phyloP scores from a whole-genome alignment of 1,284 basidiomycete species.

The Takashimella koratensis region DNA sequence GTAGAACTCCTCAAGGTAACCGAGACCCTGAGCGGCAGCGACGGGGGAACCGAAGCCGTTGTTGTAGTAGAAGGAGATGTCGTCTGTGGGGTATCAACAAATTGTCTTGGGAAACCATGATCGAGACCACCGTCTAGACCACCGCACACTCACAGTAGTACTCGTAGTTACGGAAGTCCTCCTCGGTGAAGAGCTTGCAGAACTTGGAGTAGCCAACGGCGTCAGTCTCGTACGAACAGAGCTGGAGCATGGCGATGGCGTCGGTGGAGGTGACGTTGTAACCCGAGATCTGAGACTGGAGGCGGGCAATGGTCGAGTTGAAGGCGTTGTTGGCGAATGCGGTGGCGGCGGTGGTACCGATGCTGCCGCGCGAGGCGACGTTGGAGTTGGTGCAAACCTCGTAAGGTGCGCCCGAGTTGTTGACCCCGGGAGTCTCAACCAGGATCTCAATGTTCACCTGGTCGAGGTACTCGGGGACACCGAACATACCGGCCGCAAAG shows the following conservation, averaged over 20 bases:
- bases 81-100: not conserved
- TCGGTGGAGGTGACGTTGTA: conserved; percentile 30
- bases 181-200: conserved; percentile 80
- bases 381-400: conserved; percentile 65
- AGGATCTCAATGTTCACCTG: conserved; percentile 60
- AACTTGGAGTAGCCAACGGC: conserved; percentile 85
- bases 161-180: too few species aligned
- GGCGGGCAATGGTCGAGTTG: conserved; percentile 2
- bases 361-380: conserved; percentile 57
- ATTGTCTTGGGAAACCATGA: too few species aligned
- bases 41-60: conserved; percentile 1
- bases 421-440: conserved; percentile 53
- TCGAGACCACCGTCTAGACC: too few species aligned
- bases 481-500: conserved; percentile 84
- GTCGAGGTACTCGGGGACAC: conserved; percentile 72
- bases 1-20: conserved; percentile 77
- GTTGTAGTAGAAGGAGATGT: not conserved
- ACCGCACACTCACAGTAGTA: conserved; percentile 47
- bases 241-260: conserved; percentile 38
- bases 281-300: conserved; percentile 13
- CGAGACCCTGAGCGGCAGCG: conserved; percentile 72
- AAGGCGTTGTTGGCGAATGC: conserved; percentile 60
- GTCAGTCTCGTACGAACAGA: conserved; percentile 85
- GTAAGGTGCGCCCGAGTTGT: too few species aligned
- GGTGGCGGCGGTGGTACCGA: conserved; percentile 46